Conservation (phyloP, 2,329 filamentous ascomycete genomes). For the Pseudogymnoascus sp. region DNA sequence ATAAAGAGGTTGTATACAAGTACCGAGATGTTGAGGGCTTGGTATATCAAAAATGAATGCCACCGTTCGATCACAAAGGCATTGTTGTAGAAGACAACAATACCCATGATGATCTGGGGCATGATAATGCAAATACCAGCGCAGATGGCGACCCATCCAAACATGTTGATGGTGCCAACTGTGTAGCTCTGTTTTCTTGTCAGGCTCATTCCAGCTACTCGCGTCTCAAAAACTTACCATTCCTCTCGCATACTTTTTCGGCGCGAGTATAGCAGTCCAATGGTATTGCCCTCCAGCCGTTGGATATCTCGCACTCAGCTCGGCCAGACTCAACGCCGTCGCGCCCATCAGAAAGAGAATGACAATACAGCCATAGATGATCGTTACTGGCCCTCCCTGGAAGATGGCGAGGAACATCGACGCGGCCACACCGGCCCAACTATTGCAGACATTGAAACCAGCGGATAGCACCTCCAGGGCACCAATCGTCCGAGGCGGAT, state of each 20-base stretch:
- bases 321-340: background rate
- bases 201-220: background rate
- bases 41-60: constrained; percentile 9
- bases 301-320: constrained; percentile 4
- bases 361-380: constrained; percentile 2
- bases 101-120: background rate
- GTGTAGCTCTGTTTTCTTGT: background rate
- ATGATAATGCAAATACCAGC: constrained; percentile 3
- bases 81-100: constrained; percentile 7
- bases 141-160: background rate
- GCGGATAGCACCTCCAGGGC: background rate
- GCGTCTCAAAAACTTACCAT: background rate
- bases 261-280: constrained; percentile 48
- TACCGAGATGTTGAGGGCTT: background rate
- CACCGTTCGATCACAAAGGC: background rate
- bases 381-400: background rate
- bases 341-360: constrained; percentile 1
- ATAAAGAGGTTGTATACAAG: constrained; percentile 5
- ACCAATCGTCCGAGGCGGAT: background rate
- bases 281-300: constrained; percentile 49
- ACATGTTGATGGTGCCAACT: constrained; percentile 4
- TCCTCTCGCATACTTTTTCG: constrained; percentile 27
- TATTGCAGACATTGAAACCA: constrained; percentile 2
- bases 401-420: constrained; percentile 1
- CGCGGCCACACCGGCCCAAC: constrained; percentile 3